Evolutionary conservation across 2,329 filamentous ascomycete genomes (phyloP).

Genomic region (Gnomoniopsis smithogilvyi): DNA sequence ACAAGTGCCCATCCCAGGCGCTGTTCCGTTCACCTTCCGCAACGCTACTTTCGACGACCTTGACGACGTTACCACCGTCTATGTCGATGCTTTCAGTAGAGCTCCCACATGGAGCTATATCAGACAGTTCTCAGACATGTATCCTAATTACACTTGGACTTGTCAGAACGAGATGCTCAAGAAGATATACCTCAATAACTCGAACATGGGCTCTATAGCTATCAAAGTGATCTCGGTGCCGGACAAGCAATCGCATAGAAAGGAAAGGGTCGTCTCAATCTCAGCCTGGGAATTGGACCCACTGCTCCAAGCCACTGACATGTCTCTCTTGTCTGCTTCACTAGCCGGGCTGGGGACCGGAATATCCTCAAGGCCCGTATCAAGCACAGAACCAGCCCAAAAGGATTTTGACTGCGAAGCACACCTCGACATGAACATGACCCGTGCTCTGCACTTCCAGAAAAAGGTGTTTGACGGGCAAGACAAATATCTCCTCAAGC

Average conservation of each 20-base stretch:
- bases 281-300: constrained; percentile 6
- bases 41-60: constrained; percentile 11
- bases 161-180: constrained; percentile 1
- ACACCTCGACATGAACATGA: constrained; percentile 9
- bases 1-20: not conserved
- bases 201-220: not conserved
- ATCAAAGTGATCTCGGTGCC: constrained; percentile 9
- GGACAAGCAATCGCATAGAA: not conserved
- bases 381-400: not conserved
- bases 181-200: not conserved
- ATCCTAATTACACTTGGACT: constrained; percentile 4
- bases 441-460: not conserved
- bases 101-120: constrained; percentile 2
- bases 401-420: constrained; percentile 10
- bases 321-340: not conserved
- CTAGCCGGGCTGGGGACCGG: not conserved
- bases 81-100: constrained; percentile 7
- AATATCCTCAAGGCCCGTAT: not conserved
- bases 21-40: constrained; percentile 3
- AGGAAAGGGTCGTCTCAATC: constrained; percentile 10
- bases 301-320: not conserved
- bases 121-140: constrained; percentile 6
- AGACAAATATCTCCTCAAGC: not conserved
- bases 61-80: constrained; percentile 11
- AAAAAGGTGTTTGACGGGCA: not conserved